Base-by-base conservation (phyloP, 371 early-diverging fungal species). In the Batkoa obscura region DNA sequence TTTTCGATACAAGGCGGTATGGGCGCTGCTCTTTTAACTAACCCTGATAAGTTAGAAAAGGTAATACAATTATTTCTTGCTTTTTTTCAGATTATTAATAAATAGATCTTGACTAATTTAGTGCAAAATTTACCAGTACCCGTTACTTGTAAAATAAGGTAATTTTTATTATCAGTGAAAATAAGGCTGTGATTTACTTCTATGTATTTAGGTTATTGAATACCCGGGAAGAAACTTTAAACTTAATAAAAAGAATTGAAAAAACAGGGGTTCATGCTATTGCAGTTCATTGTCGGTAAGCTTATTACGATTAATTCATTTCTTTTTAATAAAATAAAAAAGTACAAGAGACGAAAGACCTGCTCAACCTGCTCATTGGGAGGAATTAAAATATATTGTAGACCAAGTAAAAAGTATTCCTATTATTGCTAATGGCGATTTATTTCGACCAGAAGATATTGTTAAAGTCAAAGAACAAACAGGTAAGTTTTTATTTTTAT, bases 1-100 rank as follows among this genome's bases (percentile, higher is more conserved):
- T 97, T 97, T 60, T 92, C 93, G 1, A 63, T 94, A n/a, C 78
- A 79, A 45, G 90, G 83, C 17, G 90, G 92, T 8, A 95, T 95
- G 96, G 97, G 97, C 10, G 89, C 94, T 3, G 93, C 92, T 6
- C 68, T 96, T 42, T 66, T 96, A 55, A 66, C 78, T 1, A 73
- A 89, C 43, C 94, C 93, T 3, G 94, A 92, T 41, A 68, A 70
- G 35, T 68, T 96, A 49, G 72, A 76, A 56, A 66, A 71, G 32
- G 75, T 75, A 68, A 51, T 60, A 51, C 51, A 45, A 37, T n/a
- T n/a, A n/a, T 50, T 4, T 15, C 32, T 4, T 6, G 2, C 38
- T 13, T 13, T 30, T 43, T 13, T 46, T 32, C n/a, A 8, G 30
- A 55, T 9, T 42, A n/a, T 35, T 50, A 2, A 34, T 2, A 43